These are phyloP conservation scores for Exophiala phaeomuriformis DNA, from an alignment of 2,329 filamentous ascomycete species.

Conservation along the genomic window DNA sequence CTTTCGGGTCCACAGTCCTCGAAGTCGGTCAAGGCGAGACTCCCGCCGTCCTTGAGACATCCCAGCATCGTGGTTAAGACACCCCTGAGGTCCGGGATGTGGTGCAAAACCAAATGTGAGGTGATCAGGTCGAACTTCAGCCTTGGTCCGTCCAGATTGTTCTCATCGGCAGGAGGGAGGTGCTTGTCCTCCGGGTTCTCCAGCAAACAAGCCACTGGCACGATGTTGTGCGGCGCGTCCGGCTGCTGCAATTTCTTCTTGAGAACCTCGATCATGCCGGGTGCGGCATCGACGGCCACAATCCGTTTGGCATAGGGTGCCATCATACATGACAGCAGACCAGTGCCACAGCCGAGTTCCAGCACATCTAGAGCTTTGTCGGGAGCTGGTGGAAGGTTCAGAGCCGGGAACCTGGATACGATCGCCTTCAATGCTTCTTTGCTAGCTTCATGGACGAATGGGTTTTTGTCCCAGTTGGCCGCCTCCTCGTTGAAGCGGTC, in stretches of 20 bases:
- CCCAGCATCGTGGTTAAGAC: constrained; percentile 43
- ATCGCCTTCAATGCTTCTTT: constrained; percentile 43
- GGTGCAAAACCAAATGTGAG: constrained; percentile 51
- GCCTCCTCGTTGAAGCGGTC: constrained; percentile 51
- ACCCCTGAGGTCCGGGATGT: constrained; percentile 42
- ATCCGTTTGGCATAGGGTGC: constrained; percentile 44
- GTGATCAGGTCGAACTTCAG: constrained; percentile 47
- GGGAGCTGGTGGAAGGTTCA: constrained; percentile 24
- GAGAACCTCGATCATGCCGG: constrained; percentile 50
- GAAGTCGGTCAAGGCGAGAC: constrained; percentile 50
- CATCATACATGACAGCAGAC: constrained; percentile 46
- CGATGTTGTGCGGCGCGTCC: constrained; percentile 37
- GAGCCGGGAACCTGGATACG: constrained; percentile 33
- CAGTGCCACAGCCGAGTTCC: constrained; percentile 53
- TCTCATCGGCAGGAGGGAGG: constrained; percentile 34
- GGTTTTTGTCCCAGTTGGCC: constrained; percentile 49
- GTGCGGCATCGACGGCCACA: constrained; percentile 48
- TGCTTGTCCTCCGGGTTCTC: constrained; percentile 44
- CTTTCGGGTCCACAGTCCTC: constrained; percentile 50
- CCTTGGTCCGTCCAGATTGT: constrained; percentile 27
- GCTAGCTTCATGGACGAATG: constrained; percentile 42
- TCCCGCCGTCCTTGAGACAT: constrained; percentile 44
- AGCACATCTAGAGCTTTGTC: constrained; percentile 41
- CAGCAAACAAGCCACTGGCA: constrained; percentile 43
- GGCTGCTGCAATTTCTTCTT: constrained; percentile 37